Base-by-base conservation (phyloP, 2,329 filamentous ascomycete species). In the Teratosphaeria viscida region DNA sequence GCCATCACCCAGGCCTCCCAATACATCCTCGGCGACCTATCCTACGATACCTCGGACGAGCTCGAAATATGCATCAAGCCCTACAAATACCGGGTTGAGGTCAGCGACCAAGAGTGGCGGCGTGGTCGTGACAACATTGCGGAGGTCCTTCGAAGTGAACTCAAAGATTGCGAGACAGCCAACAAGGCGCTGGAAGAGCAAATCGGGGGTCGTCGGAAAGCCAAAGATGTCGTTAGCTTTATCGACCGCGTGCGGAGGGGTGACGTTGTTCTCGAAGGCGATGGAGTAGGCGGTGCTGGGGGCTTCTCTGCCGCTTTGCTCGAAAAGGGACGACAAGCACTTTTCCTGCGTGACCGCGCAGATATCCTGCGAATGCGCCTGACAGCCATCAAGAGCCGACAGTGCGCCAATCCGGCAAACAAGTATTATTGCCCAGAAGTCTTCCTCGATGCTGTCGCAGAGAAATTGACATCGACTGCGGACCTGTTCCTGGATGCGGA, bases 41-140 rank as follows among this genome's bases (percentile, higher is more conserved):
- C 95, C 64, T 97, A 96, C 76, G 94, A 92, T 74, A 99, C 95
- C 1, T 94, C 89, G 63, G 95, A 99, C 69, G 94, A 97, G 75
- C 89, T 99, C 0, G 94, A 99, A 74, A 97, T 97, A 71, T 99
- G 92, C 72, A 95, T 99, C 75, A 99, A 99, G 74, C 94, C 95
- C 0, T 99, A 92, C 79, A 99, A 99, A 72, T 97, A 92, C 66
- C 91, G 96, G 63, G 95, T 99, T 60, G 94, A 99, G 67, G 86
- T 99, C 53, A 90, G 96, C 69, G 89, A 92, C 47, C 81, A 85
- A 7, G 95, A 99, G 72, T 99, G 94, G 94, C 74, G 80, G 3
- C 85, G 88, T 62, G 92, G 91, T 0, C 82, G 92, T 57, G 91
- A 96, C 54, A 94, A 95, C 66, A 87, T 92, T 1, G 82, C 85